Conservation (phyloP, 805 yeast genomes). For the Ogataea naganishii region DNA sequence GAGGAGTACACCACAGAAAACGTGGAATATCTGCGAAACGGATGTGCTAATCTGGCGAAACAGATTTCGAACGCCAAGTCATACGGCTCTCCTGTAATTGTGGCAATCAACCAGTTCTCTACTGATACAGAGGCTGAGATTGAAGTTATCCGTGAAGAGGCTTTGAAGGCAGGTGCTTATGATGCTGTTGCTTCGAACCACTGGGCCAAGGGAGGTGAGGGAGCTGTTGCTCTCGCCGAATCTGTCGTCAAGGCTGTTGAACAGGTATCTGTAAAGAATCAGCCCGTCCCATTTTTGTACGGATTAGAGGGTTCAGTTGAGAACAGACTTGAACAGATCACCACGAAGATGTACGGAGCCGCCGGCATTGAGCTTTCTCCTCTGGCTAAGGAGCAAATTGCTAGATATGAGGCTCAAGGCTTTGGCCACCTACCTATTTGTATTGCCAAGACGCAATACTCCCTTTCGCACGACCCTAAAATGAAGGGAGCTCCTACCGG, state of each 20-base stretch:
- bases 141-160: slow-evolving; percentile 55
- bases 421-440: slow-evolving; percentile 73
- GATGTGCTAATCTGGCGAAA: slow-evolving; percentile 69
- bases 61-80: slow-evolving; percentile 65
- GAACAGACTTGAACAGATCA: slow-evolving; percentile 58
- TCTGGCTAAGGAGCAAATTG: slow-evolving; percentile 62
- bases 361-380: slow-evolving; percentile 59
- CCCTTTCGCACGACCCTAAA: slow-evolving; percentile 73
- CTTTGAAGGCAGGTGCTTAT: slow-evolving; percentile 69
- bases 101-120: slow-evolving; percentile 73
- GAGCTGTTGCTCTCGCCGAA: slow-evolving; percentile 66
- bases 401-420: slow-evolving; percentile 62
- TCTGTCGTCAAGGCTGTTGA: slow-evolving; percentile 58
- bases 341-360: slow-evolving; percentile 74
- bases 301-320: slow-evolving; percentile 51
- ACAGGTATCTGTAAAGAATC: slow-evolving; percentile 21
- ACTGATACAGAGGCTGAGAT: slow-evolving; percentile 65
- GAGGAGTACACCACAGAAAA: slow-evolving; percentile 65
- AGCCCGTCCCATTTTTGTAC: slow-evolving; percentile 41
- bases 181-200: slow-evolving; percentile 79
- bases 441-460: slow-evolving; percentile 81
- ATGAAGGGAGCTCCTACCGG: slow-evolving; percentile 81
- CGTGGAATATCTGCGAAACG: slow-evolving; percentile 56
- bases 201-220: slow-evolving; percentile 82
- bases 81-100: slow-evolving; percentile 73